A percentile compares a stretch with the other conserved stretches of the same genome.
Conservation (phyloP, 2,329 filamentous ascomycete genomes). For the Penicillium sp. region DNA sequence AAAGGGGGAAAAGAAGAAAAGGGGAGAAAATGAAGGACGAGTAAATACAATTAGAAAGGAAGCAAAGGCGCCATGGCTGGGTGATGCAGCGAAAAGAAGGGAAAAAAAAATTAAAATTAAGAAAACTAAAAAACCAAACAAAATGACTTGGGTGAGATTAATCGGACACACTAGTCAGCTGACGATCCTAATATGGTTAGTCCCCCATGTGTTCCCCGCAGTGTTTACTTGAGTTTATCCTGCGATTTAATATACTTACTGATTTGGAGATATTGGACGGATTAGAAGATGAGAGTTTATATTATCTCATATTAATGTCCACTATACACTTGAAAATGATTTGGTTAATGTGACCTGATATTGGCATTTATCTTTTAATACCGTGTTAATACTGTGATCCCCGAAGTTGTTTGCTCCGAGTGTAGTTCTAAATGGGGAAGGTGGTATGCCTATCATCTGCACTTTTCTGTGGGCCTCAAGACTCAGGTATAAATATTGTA, state of each 20-base stretch:
- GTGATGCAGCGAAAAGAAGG: constrained; percentile 2
- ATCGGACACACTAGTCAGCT: constrained; percentile 8
- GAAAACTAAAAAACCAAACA: background rate
- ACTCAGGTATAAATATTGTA: background rate
- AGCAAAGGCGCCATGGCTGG: background rate
- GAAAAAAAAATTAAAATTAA: background rate
- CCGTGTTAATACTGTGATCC: background rate
- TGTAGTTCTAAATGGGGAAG: background rate
- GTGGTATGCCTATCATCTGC: background rate
- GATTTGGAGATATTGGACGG: background rate
- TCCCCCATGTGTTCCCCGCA: constrained; percentile 12
- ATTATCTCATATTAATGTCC: background rate
- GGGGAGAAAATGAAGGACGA: background rate
- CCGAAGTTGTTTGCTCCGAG: background rate
- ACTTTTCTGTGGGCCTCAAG: background rate
- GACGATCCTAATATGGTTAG: constrained; percentile 10
- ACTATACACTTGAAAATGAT: background rate
- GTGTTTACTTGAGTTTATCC: constrained; percentile 13
- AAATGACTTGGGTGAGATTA: background rate
- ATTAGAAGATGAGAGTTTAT: background rate
- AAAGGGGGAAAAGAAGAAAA: constrained; percentile 5
- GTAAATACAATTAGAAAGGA: background rate
- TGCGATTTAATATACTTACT: background rate
- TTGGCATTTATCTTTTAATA: background rate
- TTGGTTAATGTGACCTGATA: background rate